Evolutionary conservation across 2,329 filamentous ascomycete genomes (phyloP).

Genomic region (Acrocalymma vagum): DNA sequence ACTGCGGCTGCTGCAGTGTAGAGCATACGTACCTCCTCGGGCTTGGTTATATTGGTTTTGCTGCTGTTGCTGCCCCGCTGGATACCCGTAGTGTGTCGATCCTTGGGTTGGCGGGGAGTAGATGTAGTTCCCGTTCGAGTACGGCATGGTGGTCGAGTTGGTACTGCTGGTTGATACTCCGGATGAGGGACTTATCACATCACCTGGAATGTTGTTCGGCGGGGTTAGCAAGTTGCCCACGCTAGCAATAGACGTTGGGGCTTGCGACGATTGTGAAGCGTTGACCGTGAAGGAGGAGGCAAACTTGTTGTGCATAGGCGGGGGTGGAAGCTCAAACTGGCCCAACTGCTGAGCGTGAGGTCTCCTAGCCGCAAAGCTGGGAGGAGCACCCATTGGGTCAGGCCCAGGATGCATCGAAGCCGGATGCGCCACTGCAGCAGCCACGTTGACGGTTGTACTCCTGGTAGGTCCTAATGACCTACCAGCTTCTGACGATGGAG

Average conservation of each 20-base stretch:
- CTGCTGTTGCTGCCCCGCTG: constrained; percentile 43
- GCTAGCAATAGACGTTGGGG: constrained; percentile 58
- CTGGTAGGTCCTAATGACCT: constrained; percentile 51
- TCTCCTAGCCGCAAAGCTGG: constrained; percentile 75
- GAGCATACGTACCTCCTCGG: constrained; percentile 63
- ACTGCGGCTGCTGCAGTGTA: constrained; percentile 58
- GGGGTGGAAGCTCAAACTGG: constrained; percentile 71
- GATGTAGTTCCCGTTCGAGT: constrained; percentile 71
- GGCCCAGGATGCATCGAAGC: constrained; percentile 69
- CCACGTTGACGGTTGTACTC: constrained; percentile 65
- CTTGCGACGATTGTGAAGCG: constrained; percentile 56
- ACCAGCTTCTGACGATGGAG: constrained; percentile 51
- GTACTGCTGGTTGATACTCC: constrained; percentile 68
- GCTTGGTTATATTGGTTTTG: constrained; percentile 43
- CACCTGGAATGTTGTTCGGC: constrained; percentile 66
- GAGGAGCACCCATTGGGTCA: constrained; percentile 67
- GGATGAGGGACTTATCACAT: constrained; percentile 69
- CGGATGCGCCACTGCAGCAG: constrained; percentile 67
- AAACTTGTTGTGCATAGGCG: constrained; percentile 66
- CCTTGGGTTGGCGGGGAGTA: constrained; percentile 65
- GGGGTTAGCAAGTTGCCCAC: constrained; percentile 71
- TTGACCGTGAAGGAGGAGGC: constrained; percentile 50
- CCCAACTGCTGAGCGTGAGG: constrained; percentile 74
- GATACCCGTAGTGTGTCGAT: constrained; percentile 64
- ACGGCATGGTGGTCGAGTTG: constrained; percentile 64